These are phyloP conservation scores for Hypsizygus marmoreus DNA, from an alignment of 768 basidiomycete genomes.

Conservation along the genomic window DNA sequence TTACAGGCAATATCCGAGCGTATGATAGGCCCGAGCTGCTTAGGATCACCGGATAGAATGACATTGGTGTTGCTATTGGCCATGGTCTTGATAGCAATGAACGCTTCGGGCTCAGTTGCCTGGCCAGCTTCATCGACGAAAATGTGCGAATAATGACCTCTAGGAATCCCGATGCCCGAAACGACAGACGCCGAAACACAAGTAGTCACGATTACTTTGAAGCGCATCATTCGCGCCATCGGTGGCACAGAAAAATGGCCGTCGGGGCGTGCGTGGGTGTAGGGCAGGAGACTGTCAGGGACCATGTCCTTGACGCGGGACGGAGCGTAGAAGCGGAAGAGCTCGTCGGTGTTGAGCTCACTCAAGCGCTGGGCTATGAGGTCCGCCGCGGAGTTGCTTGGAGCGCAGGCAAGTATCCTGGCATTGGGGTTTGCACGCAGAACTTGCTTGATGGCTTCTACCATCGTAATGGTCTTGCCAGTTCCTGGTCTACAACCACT, in stretches of 20 bases:
- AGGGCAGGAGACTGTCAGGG: conserved; percentile 42
- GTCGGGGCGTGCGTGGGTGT: conserved; percentile 33
- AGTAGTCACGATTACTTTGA: conserved; percentile 61
- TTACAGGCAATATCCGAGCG: conserved; percentile 55
- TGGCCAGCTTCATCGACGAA: conserved; percentile 77
- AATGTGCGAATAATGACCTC: conserved; percentile 68
- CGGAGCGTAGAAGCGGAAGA: conserved; percentile 61
- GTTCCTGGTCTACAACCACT: conserved; percentile 53
- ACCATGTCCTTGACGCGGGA: conserved; percentile 47
- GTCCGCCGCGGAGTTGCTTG: conserved; percentile 68
- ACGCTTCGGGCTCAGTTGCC: conserved; percentile 68
- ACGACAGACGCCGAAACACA: conserved; percentile 63
- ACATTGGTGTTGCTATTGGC: conserved; percentile 55
- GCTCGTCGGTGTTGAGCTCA: conserved; percentile 29
- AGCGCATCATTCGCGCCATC: conserved; percentile 38
- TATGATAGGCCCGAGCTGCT: conserved; percentile 72
- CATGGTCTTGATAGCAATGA: conserved; percentile 64
- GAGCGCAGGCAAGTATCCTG: conserved; percentile 60
- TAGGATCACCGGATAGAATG: conserved; percentile 68
- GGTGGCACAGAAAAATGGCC: conserved; percentile 43
- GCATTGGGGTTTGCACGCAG: conserved; percentile 37
- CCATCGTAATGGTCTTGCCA: conserved; percentile 65
- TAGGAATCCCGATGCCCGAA: conserved; percentile 54
- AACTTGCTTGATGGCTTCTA: conserved; percentile 61
- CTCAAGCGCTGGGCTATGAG: conserved; percentile 50